These are phyloP conservation scores for Oxyria digyna DNA, from an alignment of 148 eudicot species.

Conservation along the genomic window DNA sequence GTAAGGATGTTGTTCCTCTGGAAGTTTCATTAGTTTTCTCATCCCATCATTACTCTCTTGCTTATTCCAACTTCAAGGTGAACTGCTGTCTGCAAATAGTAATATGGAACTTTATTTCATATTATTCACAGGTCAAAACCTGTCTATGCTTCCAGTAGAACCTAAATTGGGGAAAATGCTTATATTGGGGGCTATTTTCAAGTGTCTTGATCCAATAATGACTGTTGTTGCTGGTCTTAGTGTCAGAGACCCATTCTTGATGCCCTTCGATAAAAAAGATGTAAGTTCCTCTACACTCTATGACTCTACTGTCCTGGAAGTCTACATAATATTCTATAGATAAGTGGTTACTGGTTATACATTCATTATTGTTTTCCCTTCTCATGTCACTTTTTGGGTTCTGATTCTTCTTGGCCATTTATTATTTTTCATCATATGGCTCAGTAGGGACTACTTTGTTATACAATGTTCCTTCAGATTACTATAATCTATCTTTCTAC, in stretches of 20 bases:
- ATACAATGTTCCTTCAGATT: neutral
- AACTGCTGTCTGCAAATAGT: neutral
- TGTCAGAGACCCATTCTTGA: conserved; percentile 84
- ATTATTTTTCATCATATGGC: neutral
- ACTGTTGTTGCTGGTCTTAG: conserved; percentile 95
- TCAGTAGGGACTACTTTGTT: neutral
- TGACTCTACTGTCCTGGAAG: neutral
- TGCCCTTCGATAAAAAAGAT: conserved; percentile 88
- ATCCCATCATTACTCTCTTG: neutral
- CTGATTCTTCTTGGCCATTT: neutral
- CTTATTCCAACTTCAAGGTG: neutral
- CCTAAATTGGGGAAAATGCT: conserved; percentile 98
- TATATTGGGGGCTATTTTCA: conserved; percentile 78
- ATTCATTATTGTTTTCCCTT: conserved; percentile 5
- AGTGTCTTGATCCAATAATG: conserved; percentile 89
- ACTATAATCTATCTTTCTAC: neutral
- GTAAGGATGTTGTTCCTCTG: conserved; percentile 18
- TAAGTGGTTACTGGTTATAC: neutral
- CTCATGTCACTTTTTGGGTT: neutral
- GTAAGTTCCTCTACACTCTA: conserved; percentile 39
- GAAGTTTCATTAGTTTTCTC: neutral
- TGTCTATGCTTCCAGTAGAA: conserved; percentile 91
- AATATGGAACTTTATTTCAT: neutral
- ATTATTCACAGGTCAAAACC: conserved; percentile 49
- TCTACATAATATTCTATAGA: neutral